These are phyloP conservation scores for Pleurotus salmoneostramineus DNA, from an alignment of 768 basidiomycete genomes.

Conservation along the genomic window DNA sequence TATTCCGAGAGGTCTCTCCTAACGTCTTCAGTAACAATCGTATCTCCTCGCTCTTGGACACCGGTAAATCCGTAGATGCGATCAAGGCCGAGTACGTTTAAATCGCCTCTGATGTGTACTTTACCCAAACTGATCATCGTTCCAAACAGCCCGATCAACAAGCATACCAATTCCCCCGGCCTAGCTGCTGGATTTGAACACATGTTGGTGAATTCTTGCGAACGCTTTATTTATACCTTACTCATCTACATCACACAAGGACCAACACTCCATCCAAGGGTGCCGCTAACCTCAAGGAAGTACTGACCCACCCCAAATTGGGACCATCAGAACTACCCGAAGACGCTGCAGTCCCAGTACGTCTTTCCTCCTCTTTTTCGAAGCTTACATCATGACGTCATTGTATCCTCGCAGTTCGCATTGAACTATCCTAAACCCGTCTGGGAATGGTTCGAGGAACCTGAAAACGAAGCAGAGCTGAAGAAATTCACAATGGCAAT, in stretches of 20 bases:
- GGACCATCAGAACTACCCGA: slow-evolving; percentile 4
- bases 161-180: slow-evolving; percentile 13
- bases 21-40: slow-evolving; percentile 32
- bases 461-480: slow-evolving; percentile 21
- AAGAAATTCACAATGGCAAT: slow-evolving; percentile 25
- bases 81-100: slow-evolving; percentile 21
- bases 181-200: slow-evolving; percentile 14
- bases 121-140: not conserved
- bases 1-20: slow-evolving; percentile 29
- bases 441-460: slow-evolving; percentile 28
- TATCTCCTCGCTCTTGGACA: slow-evolving; percentile 26
- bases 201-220: slow-evolving; percentile 8
- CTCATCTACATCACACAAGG: not conserved
- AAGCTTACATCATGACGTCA: not conserved
- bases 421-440: slow-evolving; percentile 17
- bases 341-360: not conserved
- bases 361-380: not conserved
- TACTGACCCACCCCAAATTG: slow-evolving; percentile 13
- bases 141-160: slow-evolving; percentile 12
- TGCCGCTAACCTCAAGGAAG: slow-evolving; percentile 13
- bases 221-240: not conserved
- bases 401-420: slow-evolving; percentile 21
- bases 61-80: slow-evolving; percentile 19
- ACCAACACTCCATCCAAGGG: slow-evolving; percentile 6
- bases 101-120: too few species aligned